Evolutionary conservation across 129 eudicot species (phyloP).

Genomic region (Flaveria robusta): DNA sequence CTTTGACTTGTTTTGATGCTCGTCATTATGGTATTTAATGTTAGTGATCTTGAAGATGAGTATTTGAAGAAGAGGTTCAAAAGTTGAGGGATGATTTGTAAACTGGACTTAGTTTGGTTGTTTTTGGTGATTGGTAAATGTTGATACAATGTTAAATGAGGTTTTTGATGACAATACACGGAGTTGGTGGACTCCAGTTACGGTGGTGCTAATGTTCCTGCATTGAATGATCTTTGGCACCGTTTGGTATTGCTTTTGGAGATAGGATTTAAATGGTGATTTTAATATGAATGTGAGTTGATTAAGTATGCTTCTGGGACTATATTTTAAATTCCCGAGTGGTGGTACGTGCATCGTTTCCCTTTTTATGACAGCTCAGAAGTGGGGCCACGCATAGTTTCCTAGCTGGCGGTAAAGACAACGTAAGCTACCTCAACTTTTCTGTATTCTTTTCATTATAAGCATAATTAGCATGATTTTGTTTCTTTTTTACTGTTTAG

Average conservation of each 20-base stretch:
- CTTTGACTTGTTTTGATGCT: slow-evolving; percentile 95
- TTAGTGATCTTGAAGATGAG: slow-evolving; percentile 97
- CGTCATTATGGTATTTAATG: slow-evolving; percentile 83
- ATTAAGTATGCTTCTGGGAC: slow-evolving; percentile 95
- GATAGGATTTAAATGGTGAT: slow-evolving; percentile 91
- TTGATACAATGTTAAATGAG: slow-evolving; percentile 97
- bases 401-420: slow-evolving; percentile 57
- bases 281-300: slow-evolving; percentile 70
- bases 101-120: slow-evolving; percentile 78
- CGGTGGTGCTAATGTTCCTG: slow-evolving; percentile 95
- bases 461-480: neutral
- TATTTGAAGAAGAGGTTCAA: slow-evolving; percentile 79
- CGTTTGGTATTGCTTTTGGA: slow-evolving; percentile 94
- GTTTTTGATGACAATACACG: slow-evolving; percentile 97
- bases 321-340: slow-evolving; percentile 68
- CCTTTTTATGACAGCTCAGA: slow-evolving; percentile 89
- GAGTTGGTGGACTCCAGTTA: slow-evolving; percentile 99
- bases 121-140: slow-evolving; percentile 99
- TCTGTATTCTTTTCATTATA: neutral
- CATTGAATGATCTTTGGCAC: slow-evolving; percentile 91
- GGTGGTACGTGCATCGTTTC: slow-evolving; percentile 84
- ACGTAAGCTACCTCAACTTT: slow-evolving; percentile 49
- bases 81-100: slow-evolving; percentile 81
- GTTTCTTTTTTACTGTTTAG: neutral
- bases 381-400: slow-evolving; percentile 90